Conservation (phyloP, 2,329 filamentous ascomycete species). For the Pseudogymnoascus sp. region DNA sequence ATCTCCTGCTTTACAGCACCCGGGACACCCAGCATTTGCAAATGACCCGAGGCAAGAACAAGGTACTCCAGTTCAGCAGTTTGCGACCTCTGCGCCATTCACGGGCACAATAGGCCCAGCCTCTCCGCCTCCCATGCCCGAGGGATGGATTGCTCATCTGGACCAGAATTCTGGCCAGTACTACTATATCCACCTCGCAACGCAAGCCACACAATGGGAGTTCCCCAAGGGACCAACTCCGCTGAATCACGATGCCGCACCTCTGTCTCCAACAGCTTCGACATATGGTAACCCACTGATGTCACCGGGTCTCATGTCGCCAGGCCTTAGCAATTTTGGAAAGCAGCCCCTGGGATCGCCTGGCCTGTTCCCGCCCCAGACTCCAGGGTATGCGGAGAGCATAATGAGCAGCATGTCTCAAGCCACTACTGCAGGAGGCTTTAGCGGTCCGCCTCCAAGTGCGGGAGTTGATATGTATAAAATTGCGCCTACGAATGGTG, state of each 20-base stretch:
- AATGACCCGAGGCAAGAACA: constrained; percentile 62
- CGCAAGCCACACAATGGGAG: constrained; percentile 96
- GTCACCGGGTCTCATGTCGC: constrained; percentile 60
- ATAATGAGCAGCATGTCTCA: constrained; percentile 73
- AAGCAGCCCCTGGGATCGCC: constrained; percentile 69
- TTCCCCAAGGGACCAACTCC: constrained; percentile 95
- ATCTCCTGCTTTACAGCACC: constrained; percentile 38
- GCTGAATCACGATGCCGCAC: constrained; percentile 70
- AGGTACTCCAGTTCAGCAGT: constrained; percentile 33
- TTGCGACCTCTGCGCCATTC: constrained; percentile 33
- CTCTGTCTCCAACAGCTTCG: constrained; percentile 72
- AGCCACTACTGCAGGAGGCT: constrained; percentile 70
- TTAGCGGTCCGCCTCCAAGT: constrained; percentile 78
- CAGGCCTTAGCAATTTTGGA: constrained; percentile 46
- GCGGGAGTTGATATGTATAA: constrained; percentile 93
- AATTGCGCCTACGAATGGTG: constrained; percentile 84
- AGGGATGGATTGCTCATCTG: constrained; percentile 96
- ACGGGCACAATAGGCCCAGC: constrained; percentile 51
- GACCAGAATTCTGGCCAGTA: constrained; percentile 96
- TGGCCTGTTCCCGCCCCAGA: constrained; percentile 66
- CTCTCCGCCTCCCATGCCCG: constrained; percentile 85
- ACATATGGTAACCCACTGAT: constrained; percentile 66
- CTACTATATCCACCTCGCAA: constrained; percentile 95
- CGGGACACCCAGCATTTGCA: constrained; percentile 81
- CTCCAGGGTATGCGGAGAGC: constrained; percentile 75